phyloP scores from a whole-genome alignment of 108 stramenopile genomes.

The Nannochloropsis granulata region DNA sequence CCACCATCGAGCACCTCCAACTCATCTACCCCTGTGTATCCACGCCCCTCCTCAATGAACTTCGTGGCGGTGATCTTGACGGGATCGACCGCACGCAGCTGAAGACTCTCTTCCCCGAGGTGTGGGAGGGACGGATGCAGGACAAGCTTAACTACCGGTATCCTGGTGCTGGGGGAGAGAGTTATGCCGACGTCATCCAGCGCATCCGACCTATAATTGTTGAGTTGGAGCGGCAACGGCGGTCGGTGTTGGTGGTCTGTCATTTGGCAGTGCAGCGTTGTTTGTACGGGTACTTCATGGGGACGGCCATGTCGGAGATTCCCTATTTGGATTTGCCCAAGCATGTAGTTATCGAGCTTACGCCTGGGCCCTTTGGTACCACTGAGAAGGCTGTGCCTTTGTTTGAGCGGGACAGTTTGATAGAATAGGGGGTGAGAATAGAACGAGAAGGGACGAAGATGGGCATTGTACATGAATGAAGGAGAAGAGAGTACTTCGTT shows the following conservation, averaged over 20 bases:
- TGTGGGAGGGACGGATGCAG: slow-evolving; percentile 24
- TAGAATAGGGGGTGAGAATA: neutral
- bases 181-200: slow-evolving; percentile 45
- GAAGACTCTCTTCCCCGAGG: slow-evolving; percentile 25
- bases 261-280: slow-evolving; percentile 42
- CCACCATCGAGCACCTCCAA: slow-evolving; percentile 22
- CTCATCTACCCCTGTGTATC: slow-evolving; percentile 30
- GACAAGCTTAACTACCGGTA: slow-evolving; percentile 43
- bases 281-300: slow-evolving; percentile 44
- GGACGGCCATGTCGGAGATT: slow-evolving; percentile 30
- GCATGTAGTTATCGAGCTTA: slow-evolving; percentile 26
- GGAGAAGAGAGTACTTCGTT: no score
- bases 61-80: slow-evolving; percentile 37
- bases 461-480: no score
- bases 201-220: slow-evolving; percentile 40
- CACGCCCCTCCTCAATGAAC: slow-evolving; percentile 38
- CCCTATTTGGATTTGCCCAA: slow-evolving; percentile 30
- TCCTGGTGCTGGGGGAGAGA: slow-evolving; percentile 43
- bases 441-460: no score
- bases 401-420: neutral
- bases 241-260: slow-evolving; percentile 36
- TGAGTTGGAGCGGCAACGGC: slow-evolving; percentile 37
- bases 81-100: slow-evolving; percentile 27
- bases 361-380: slow-evolving; percentile 31
- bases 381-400: neutral